phyloP scores from a whole-genome alignment of 1,139 yeast genomes.

The Blastobotrys buckinghamii region DNA sequence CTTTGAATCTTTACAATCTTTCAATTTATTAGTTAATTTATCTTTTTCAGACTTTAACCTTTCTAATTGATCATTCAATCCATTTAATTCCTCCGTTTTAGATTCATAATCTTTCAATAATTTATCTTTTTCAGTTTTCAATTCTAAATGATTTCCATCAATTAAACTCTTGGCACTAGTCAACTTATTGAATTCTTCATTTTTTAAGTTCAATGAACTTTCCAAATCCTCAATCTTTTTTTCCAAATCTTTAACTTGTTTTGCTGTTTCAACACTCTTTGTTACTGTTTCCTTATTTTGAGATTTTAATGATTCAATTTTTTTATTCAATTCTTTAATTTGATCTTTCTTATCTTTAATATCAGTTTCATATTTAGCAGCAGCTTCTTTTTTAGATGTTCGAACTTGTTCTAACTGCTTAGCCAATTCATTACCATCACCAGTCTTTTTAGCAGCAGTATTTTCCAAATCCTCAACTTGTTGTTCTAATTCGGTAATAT shows the following conservation, averaged over 20 bases:
- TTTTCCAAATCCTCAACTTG: conserved; percentile 1
- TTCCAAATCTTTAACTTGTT: conserved; percentile 8
- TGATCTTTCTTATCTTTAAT: conserved; percentile 8
- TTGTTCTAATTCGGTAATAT: background rate
- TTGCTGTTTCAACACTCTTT: conserved; percentile 3
- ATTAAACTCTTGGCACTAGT: conserved; percentile 8
- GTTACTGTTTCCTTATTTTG: conserved; percentile 2
- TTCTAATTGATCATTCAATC: background rate
- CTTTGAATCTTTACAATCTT: background rate
- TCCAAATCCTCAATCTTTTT: conserved; percentile 10
- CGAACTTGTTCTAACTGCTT: conserved; percentile 5
- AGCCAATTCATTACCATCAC: conserved; percentile 2
- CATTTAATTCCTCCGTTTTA: conserved; percentile 1
- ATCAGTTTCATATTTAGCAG: conserved; percentile 5
- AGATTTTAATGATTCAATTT: conserved; percentile 1
- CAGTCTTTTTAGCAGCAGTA: background rate
- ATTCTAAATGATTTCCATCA: background rate
- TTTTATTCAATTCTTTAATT: conserved; percentile 10
- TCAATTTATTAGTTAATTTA: background rate
- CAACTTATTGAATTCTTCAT: conserved; percentile 9
- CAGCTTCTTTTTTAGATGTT: conserved; percentile 2
- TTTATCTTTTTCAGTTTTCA: background rate
- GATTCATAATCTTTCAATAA: background rate
- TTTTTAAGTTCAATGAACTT: conserved; percentile 1
- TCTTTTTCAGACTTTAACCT: background rate